These are phyloP conservation scores for Dryas drummondii DNA, from an alignment of 306 rosid species.

Conservation along the genomic window DNA sequence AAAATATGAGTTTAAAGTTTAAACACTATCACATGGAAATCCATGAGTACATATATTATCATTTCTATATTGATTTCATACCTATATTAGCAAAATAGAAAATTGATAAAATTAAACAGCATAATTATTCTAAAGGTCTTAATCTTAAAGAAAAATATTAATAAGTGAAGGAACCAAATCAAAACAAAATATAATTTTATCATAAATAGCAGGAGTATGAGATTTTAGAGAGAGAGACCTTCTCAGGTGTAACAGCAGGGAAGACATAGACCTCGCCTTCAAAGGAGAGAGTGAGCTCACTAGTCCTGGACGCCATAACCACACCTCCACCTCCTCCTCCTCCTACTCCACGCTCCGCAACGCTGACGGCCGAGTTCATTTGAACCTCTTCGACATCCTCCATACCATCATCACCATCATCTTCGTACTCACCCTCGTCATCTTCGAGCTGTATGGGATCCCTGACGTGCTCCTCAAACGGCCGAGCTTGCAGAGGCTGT, in stretches of 20 bases:
- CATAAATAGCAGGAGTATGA: not conserved
- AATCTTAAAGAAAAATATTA: not conserved
- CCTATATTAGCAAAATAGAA: not conserved
- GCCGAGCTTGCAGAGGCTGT: constrained; percentile 65
- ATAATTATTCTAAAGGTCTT: not conserved
- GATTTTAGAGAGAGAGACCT: constrained; percentile 39
- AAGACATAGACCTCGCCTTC: constrained; percentile 97
- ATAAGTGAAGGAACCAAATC: not conserved
- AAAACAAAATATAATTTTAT: not conserved
- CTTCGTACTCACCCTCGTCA: constrained; percentile 57
- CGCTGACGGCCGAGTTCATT: constrained; percentile 41
- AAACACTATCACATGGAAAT: not conserved
- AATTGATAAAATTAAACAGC: constrained; percentile 4
- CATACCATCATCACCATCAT: constrained; percentile 51
- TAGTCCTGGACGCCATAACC: constrained; percentile 58
- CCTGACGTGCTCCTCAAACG: constrained; percentile 44
- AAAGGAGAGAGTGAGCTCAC: constrained; percentile 95
- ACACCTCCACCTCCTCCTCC: constrained; percentile 10
- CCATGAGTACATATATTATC: not conserved
- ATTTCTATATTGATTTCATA: not conserved
- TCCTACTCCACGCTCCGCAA: constrained; percentile 38
- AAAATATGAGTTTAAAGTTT: not conserved
- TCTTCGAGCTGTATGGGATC: constrained; percentile 36
- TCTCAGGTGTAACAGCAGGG: constrained; percentile 81
- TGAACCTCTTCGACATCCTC: constrained; percentile 58